A percentile compares a stretch with the other conserved stretches of the same genome.
These are phyloP conservation scores for Sugiyamaella japonica DNA, from an alignment of 1,139 yeast species.

Conservation along the genomic window DNA sequence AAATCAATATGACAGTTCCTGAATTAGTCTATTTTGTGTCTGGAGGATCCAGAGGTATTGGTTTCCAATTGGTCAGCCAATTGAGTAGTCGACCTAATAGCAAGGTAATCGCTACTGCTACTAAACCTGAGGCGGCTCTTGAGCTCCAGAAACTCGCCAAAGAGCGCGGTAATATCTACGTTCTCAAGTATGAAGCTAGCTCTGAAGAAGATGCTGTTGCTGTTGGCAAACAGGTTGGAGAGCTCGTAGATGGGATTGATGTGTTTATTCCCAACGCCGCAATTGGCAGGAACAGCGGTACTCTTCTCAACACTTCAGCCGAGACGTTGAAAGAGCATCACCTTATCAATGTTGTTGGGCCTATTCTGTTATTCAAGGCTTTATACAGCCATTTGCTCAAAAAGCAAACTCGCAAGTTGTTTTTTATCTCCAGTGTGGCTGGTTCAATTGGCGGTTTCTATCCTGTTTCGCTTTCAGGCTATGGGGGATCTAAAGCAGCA, in stretches of 20 bases:
- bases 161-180: constrained; percentile 17
- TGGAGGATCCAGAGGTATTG: constrained; percentile 22
- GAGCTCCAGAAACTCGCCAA: constrained; percentile 15
- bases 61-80: constrained; percentile 15
- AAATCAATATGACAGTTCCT: background rate
- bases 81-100: constrained; percentile 15
- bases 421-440: constrained; percentile 33
- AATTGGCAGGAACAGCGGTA: constrained; percentile 1
- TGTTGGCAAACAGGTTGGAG: constrained; percentile 24
- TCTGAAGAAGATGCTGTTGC: constrained; percentile 13
- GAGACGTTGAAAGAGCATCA: constrained; percentile 15
- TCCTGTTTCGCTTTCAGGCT: constrained; percentile 32
- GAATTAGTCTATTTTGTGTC: constrained; percentile 18
- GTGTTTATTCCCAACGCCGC: constrained; percentile 22
- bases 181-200: constrained; percentile 17
- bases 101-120: constrained; percentile 20
- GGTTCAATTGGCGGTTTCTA: constrained; percentile 33
- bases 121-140: constrained; percentile 11
- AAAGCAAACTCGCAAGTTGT: constrained; percentile 27
- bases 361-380: constrained; percentile 30
- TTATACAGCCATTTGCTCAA: constrained; percentile 31
- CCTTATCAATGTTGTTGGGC: constrained; percentile 33
- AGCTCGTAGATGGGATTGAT: constrained; percentile 19
- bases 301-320: constrained; percentile 13
- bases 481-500: constrained; percentile 45